A percentile compares a stretch with the other conserved stretches of the same genome.
phyloP scores from a whole-genome alignment of 345 rosid genomes.

The Boechera retrofracta region DNA sequence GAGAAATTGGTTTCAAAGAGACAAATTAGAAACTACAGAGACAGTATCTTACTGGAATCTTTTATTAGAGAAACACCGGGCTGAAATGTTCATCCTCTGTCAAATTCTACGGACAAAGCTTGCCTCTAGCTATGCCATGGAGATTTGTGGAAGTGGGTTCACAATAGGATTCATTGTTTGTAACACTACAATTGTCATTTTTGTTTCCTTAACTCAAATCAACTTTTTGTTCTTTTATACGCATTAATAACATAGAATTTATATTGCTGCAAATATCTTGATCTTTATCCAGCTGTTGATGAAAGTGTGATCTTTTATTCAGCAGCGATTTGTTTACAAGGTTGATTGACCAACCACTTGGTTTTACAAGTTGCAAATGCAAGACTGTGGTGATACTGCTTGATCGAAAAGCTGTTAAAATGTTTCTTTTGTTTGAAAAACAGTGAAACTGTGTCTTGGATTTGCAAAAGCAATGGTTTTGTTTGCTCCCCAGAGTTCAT shows the following conservation, averaged over 20 bases:
- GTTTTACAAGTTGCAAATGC: neutral
- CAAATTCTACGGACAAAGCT: slow-evolving; percentile 22
- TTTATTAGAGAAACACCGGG: neutral
- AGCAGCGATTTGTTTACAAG: neutral
- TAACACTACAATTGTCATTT: slow-evolving; percentile 30
- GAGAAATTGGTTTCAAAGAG: slow-evolving; percentile 32
- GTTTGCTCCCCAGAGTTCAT: too few relatives aligned
- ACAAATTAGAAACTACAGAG: slow-evolving; percentile 11
- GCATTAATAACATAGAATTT: slow-evolving; percentile 31
- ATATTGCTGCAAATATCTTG: slow-evolving; percentile 3
- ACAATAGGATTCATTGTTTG: slow-evolving; percentile 45
- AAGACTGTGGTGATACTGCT: neutral
- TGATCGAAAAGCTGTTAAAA: too few relatives aligned
- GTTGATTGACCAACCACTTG: neutral
- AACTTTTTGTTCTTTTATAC: slow-evolving; percentile 35
- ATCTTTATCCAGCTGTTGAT: neutral
- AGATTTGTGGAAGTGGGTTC: slow-evolving; percentile 39
- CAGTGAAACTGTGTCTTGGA: too few relatives aligned
- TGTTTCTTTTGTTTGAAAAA: too few relatives aligned
- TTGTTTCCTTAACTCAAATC: neutral
- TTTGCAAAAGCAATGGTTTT: too few relatives aligned
- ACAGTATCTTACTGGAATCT: neutral
- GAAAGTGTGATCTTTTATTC: neutral
- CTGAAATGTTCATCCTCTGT: slow-evolving; percentile 11
- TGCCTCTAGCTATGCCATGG: slow-evolving; percentile 27